Percentiles rank a stretch among this genome's conserved stretches.
These are phyloP conservation scores for Wickerhamiella sergipiensis DNA, from an alignment of 805 yeast species.

Conservation along the genomic window DNA sequence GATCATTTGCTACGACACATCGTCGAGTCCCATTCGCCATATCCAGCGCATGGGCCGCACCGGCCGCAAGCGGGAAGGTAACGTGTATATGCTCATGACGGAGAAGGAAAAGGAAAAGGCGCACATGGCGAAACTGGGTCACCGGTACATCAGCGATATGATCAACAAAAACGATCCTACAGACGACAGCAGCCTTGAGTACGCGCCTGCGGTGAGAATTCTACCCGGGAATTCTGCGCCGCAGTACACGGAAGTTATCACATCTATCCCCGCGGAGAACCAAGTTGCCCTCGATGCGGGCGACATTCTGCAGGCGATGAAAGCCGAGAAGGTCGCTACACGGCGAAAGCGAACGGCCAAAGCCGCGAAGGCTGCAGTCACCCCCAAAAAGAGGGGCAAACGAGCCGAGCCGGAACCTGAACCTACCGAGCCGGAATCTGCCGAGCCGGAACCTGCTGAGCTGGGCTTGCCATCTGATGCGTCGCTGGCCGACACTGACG, in stretches of 20 bases:
- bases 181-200: constrained; percentile 31
- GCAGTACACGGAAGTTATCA: constrained; percentile 36
- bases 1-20: constrained; percentile 84
- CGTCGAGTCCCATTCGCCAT: constrained; percentile 84
- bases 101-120: constrained; percentile 67
- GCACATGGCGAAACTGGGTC: constrained; percentile 73
- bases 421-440: no score
- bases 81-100: constrained; percentile 59
- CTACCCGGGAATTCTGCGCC: constrained; percentile 50
- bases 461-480: neutral
- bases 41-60: constrained; percentile 97
- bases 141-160: constrained; percentile 49
- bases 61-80: constrained; percentile 88
- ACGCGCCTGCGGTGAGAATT: constrained; percentile 46
- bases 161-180: constrained; percentile 14
- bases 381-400: neutral
- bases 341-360: neutral
- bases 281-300: constrained; percentile 22
- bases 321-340: neutral
- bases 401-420: no score
- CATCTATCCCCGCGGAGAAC: constrained; percentile 64
- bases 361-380: no score
- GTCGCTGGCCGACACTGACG: no score
- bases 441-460: no score
- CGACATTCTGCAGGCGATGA: constrained; percentile 15